A percentile compares a stretch with the other conserved stretches of the same genome.
These are phyloP conservation scores for Albifimbria verrucaria DNA, from an alignment of 2,329 filamentous ascomycete genomes.

Conservation along the genomic window DNA sequence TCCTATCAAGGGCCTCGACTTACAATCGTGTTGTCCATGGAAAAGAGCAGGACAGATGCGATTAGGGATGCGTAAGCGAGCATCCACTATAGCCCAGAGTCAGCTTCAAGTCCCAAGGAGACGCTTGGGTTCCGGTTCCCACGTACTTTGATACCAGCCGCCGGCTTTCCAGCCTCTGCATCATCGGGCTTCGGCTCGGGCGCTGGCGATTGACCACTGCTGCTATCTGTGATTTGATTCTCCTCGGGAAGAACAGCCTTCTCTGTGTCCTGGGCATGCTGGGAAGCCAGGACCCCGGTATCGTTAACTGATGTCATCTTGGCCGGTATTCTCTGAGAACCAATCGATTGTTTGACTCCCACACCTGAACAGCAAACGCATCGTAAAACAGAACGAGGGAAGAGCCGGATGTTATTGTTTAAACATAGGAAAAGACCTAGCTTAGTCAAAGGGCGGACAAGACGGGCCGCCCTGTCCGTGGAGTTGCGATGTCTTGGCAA, in stretches of 20 bases:
- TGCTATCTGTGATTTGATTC: background rate
- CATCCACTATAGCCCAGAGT: no score
- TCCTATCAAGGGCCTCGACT: background rate
- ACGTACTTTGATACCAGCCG: background rate
- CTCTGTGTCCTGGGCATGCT: background rate
- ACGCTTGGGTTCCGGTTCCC: no score
- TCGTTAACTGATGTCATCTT: background rate
- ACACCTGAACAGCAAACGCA: no score
- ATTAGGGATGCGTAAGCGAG: constrained; percentile 3
- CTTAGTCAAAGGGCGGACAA: background rate
- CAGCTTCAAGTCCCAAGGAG: no score
- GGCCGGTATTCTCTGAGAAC: no score
- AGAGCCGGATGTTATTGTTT: no score
- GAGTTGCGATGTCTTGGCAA: no score
- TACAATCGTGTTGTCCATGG: constrained; percentile 16
- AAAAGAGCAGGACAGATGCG: constrained; percentile 4
- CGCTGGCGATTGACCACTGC: background rate
- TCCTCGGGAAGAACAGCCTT: background rate
- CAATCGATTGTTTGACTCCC: no score
- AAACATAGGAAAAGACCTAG: background rate
- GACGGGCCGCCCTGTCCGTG: background rate
- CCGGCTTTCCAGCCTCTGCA: background rate
- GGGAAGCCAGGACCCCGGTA: background rate
- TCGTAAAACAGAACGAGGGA: no score
- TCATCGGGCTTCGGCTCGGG: background rate